Evolutionary conservation across 1,139 yeast species (phyloP).

Genomic region (Hyphopichia buzzinii): DNA sequence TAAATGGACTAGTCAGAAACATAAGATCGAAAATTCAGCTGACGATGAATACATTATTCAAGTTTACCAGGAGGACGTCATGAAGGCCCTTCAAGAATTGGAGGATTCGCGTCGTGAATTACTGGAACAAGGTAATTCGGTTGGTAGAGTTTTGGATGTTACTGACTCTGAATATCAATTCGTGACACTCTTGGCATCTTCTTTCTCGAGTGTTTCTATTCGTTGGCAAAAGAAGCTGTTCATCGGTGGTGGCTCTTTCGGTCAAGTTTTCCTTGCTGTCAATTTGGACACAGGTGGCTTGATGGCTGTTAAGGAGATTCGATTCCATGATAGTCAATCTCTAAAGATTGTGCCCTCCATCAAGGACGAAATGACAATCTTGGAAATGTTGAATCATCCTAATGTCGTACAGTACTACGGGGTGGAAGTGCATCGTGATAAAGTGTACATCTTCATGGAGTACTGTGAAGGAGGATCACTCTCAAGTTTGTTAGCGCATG

Average conservation of each 20-base stretch:
- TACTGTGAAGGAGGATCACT: constrained; percentile 96
- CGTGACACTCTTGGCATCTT: constrained; percentile 81
- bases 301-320: constrained; percentile 94
- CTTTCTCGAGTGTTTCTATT: constrained; percentile 85
- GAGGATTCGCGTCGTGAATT: constrained; percentile 55
- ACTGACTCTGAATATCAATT: constrained; percentile 85
- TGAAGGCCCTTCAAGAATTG: constrained; percentile 56
- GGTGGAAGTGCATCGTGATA: constrained; percentile 94
- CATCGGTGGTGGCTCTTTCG: constrained; percentile 96
- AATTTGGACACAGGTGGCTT: constrained; percentile 94
- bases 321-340: constrained; percentile 85
- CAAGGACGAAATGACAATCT: constrained; percentile 93
- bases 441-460: constrained; percentile 96
- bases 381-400: constrained; percentile 93
- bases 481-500: constrained; percentile 75
- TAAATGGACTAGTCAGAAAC: constrained; percentile 51
- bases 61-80: constrained; percentile 56
- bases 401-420: constrained; percentile 95
- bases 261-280: constrained; percentile 88
- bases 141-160: constrained; percentile 88
- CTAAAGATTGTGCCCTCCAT: constrained; percentile 85
- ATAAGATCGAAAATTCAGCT: constrained; percentile 47
- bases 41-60: constrained; percentile 62
- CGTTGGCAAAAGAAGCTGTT: constrained; percentile 97
- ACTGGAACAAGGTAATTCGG: constrained; percentile 50